These are phyloP conservation scores for Diutina rugosa DNA, from an alignment of 1,139 yeast species.

Conservation along the genomic window DNA sequence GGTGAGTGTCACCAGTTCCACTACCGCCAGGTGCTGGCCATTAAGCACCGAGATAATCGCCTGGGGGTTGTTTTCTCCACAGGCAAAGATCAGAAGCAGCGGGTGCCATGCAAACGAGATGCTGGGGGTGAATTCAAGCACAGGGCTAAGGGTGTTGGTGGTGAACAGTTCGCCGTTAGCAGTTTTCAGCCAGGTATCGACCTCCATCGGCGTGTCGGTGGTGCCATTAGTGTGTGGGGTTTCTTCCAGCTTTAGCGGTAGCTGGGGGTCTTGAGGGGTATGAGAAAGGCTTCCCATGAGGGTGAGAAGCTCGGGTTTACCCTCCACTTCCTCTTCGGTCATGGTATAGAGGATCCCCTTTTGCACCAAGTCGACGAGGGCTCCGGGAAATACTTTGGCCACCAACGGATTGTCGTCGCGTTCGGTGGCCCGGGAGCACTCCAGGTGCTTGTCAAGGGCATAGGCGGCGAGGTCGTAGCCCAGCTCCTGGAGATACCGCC, in stretches of 20 bases:
- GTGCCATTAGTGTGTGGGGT: neutral
- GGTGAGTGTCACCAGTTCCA: slow-evolving; percentile 21
- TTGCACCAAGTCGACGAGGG: slow-evolving; percentile 69
- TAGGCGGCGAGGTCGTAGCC: slow-evolving; percentile 73
- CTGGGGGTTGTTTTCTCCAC: slow-evolving; percentile 20
- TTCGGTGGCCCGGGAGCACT: slow-evolving; percentile 44
- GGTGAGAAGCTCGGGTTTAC: neutral
- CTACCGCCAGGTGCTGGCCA: slow-evolving; percentile 13
- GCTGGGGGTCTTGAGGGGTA: neutral
- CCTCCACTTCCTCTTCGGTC: slow-evolving; percentile 17
- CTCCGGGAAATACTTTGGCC: slow-evolving; percentile 47
- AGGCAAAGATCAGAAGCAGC: slow-evolving; percentile 22
- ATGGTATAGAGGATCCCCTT: slow-evolving; percentile 64
- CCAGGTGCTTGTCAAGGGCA: slow-evolving; percentile 69
- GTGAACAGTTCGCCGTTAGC: slow-evolving; percentile 6
- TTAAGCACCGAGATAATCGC: slow-evolving; percentile 24
- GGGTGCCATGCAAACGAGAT: slow-evolving; percentile 30
- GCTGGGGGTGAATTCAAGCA: slow-evolving; percentile 15
- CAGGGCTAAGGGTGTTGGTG: slow-evolving; percentile 13
- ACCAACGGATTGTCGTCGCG: slow-evolving; percentile 29
- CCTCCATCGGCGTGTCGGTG: neutral
- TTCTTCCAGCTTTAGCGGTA: neutral
- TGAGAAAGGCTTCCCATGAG: neutral
- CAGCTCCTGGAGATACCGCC: slow-evolving; percentile 87
- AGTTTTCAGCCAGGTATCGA: neutral